Evolutionary conservation across 306 rosid genomes (phyloP).

Genomic region (Acacia crassicarpa): DNA sequence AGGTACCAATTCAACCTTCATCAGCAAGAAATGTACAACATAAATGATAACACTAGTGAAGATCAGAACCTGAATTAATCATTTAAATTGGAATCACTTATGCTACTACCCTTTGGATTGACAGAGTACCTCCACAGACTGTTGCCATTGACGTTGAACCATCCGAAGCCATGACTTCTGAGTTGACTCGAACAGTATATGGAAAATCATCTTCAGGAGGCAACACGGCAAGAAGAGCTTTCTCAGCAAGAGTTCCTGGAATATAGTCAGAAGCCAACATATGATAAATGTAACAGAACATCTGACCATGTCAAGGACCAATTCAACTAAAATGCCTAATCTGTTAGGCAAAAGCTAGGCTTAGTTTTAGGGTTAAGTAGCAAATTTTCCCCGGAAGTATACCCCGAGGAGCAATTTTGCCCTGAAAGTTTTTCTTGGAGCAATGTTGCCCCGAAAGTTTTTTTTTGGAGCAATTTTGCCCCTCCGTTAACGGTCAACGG

Average conservation of each 20-base stretch:
- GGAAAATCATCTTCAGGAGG: slow-evolving; percentile 92
- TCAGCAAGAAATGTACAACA: slow-evolving; percentile 10
- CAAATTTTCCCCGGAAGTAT: no score
- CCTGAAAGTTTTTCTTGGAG: no score
- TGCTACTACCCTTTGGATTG: not conserved
- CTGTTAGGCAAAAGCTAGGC: not conserved
- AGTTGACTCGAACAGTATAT: slow-evolving; percentile 79
- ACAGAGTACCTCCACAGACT: slow-evolving; percentile 86
- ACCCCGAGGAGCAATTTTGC: no score
- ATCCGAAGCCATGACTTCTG: slow-evolving; percentile 98
- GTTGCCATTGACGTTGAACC: slow-evolving; percentile 99
- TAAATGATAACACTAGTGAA: not conserved
- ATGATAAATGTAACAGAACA: no score
- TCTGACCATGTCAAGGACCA: no score
- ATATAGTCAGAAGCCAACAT: slow-evolving; percentile 22
- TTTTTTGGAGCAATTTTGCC: no score
- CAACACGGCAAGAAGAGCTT: slow-evolving; percentile 91
- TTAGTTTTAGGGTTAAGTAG: no score
- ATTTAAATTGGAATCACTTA: slow-evolving; percentile 9
- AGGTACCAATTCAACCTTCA: slow-evolving; percentile 13
- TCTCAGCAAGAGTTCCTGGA: slow-evolving; percentile 95
- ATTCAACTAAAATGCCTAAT: no score
- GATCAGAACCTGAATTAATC: slow-evolving; percentile 12
- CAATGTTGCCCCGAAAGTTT: no score
- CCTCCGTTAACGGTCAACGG: no score